Conservation (phyloP, 1,284 basidiomycete species). For the Ustilago crameri region DNA sequence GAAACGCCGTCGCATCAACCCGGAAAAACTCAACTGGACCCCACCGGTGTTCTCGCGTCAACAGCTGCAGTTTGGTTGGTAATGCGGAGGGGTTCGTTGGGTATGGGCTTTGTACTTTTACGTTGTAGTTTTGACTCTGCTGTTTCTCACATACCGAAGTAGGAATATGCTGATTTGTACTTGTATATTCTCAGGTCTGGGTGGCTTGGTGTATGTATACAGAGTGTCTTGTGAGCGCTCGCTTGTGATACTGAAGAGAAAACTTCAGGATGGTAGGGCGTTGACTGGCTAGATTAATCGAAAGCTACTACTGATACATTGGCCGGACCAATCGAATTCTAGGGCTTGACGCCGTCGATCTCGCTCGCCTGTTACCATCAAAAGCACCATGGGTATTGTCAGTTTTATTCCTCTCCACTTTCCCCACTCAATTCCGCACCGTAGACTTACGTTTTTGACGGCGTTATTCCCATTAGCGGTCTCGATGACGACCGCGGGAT, state of each 20-base stretch:
- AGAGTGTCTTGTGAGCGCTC: too few species aligned
- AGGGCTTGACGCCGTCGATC: slow-evolving; percentile 53
- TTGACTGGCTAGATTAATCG: too few species aligned
- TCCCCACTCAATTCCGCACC: too few species aligned
- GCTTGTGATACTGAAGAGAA: too few species aligned
- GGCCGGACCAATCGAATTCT: too few species aligned
- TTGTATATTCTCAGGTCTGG: not conserved
- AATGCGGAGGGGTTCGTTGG: not conserved
- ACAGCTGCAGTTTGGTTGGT: slow-evolving; percentile 65
- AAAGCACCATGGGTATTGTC: not conserved
- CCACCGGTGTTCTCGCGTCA: slow-evolving; percentile 72
- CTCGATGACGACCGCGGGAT: slow-evolving; percentile 54
- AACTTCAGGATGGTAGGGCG: too few species aligned
- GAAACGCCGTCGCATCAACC: slow-evolving; percentile 80
- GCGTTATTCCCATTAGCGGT: slow-evolving; percentile 45
- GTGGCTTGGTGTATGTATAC: too few species aligned
- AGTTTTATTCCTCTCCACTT: too few species aligned
- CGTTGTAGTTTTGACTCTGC: too few species aligned
- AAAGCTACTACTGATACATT: too few species aligned
- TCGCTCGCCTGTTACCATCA: slow-evolving; percentile 34
- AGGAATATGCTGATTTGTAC: not conserved
- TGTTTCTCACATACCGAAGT: too few species aligned
- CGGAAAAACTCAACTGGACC: slow-evolving; percentile 86
- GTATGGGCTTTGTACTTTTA: not conserved
- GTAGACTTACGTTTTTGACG: slow-evolving; percentile 55